Evolutionary conservation across 1,284 basidiomycete species (phyloP).

Genomic region (Pseudozyma sp.): DNA sequence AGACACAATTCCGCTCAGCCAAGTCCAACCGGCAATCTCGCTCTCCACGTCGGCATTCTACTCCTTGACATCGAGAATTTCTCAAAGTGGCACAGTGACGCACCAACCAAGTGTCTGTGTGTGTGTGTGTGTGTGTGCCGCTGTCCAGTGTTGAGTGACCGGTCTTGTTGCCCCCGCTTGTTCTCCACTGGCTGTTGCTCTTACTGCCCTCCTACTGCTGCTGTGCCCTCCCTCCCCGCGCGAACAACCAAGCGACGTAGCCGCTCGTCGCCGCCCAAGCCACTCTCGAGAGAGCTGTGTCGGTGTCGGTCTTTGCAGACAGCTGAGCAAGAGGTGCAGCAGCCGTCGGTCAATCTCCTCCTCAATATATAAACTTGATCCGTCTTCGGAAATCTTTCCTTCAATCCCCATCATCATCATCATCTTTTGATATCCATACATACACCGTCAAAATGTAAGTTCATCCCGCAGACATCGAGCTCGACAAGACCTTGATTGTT

Average conservation of each 20-base stretch:
- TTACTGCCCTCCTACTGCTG: neutral
- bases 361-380: conserved; percentile 24
- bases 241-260: too few relatives aligned
- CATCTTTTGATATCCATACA: conserved; percentile 1
- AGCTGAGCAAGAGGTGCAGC: neutral
- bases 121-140: too few relatives aligned
- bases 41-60: conserved; percentile 18
- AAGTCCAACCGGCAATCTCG: conserved; percentile 33
- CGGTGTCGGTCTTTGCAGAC: neutral
- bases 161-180: conserved; percentile 6
- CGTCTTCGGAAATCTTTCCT: conserved; percentile 8
- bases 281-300: neutral
- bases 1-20: neutral
- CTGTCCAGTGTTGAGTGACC: neutral
- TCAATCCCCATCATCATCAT: conserved; percentile 13
- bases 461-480: neutral
- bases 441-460: conserved; percentile 33
- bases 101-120: neutral
- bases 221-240: neutral
- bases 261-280: neutral
- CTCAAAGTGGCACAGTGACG: neutral
- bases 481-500: neutral
- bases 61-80: neutral
- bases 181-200: neutral
- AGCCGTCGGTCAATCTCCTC: conserved; percentile 1